Evolutionary conservation across 306 rosid species (phyloP), one percentile per base, ranked within the genome.

Genomic region (Cicer cuneatum): DNA sequence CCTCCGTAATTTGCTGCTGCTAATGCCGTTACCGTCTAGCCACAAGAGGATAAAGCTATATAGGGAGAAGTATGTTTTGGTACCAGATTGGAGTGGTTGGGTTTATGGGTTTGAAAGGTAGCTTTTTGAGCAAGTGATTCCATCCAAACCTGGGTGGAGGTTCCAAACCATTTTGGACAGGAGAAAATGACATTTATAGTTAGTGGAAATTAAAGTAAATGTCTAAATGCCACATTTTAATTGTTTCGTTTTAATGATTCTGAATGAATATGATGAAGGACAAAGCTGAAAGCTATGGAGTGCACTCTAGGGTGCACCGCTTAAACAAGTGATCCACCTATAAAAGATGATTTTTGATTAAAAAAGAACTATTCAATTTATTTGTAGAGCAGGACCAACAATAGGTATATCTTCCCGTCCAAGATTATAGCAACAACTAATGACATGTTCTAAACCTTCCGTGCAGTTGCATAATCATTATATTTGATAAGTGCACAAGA

Each of bases 381-480:
- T 33, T 53, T 6, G 41, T 57, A 35, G 13, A 73, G 7, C 53
- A 61, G 21, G 62, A 39, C 78, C 43, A 8, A 75, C 33, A 37
- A 51, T 62, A 7, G 6, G 33, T 54, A 8, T 9, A 19, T 9
- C n/a, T 54, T 54, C 37, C 19, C 7, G 13, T 9, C n/a, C 37
- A 54, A 24, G 19, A 18, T 54, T 19, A 1, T 29, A 62, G 38
- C 7, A 38, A 42, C 45, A 10, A 65, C 6, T 6, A 18, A 41
- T 65, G 29, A 15, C 49, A 64, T 64, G 70, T 41, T 19, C 18
- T 66, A 66, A 66, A 43, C 52, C 53, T 42, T 42, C 53, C 16
- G 45, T 38, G 62, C 52, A 63, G 61, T 53, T 64, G 37, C 15
- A 79, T 35, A 53, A 45, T 37, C 73, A 63, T 63, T 33, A 49